A percentile compares a stretch with the other conserved stretches of the same genome.
Evolutionary conservation across 202 grass and related monocot genomes (phyloP).

Genomic region (Setaria viridis): DNA sequence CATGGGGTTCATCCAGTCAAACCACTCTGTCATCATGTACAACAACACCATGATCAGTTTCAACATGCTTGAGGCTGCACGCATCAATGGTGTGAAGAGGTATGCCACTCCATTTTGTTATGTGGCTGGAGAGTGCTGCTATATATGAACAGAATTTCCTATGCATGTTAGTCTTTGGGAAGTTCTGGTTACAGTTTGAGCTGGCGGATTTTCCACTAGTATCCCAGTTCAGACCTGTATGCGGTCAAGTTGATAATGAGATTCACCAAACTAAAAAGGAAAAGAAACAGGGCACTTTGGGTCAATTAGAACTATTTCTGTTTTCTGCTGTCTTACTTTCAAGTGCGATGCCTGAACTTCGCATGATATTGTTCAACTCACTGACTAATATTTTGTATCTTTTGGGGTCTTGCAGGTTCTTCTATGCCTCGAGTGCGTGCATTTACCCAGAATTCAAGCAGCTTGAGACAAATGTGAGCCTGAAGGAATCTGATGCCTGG

Average conservation of each 20-base stretch:
- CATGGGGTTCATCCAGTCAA: slow-evolving; percentile 94
- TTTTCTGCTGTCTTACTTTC: neutral
- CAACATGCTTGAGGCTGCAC: slow-evolving; percentile 87
- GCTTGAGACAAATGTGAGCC: slow-evolving; percentile 87
- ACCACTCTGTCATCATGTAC: slow-evolving; percentile 92
- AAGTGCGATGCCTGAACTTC: neutral
- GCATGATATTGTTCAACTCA: neutral
- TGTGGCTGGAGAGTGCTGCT: neutral
- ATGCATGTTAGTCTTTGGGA: slow-evolving; percentile 5
- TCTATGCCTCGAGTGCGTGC: slow-evolving; percentile 90
- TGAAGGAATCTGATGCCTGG: slow-evolving; percentile 96
- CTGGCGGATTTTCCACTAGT: neutral
- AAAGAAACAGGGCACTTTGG: neutral
- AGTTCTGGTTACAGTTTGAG: neutral
- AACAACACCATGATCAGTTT: slow-evolving; percentile 99
- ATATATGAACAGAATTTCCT: neutral
- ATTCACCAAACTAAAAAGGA: neutral
- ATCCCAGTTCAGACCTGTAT: neutral
- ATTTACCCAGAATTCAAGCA: slow-evolving; percentile 98
- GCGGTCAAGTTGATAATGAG: slow-evolving; percentile 5
- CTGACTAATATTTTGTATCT: neutral
- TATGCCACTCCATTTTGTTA: slow-evolving; percentile 21
- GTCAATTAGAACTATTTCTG: neutral
- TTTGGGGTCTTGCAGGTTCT: slow-evolving; percentile 58
- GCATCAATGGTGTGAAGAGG: slow-evolving; percentile 91